These are phyloP conservation scores for Aspergillus chevalieri DNA, from an alignment of 2,329 filamentous ascomycete species.

Conservation along the genomic window DNA sequence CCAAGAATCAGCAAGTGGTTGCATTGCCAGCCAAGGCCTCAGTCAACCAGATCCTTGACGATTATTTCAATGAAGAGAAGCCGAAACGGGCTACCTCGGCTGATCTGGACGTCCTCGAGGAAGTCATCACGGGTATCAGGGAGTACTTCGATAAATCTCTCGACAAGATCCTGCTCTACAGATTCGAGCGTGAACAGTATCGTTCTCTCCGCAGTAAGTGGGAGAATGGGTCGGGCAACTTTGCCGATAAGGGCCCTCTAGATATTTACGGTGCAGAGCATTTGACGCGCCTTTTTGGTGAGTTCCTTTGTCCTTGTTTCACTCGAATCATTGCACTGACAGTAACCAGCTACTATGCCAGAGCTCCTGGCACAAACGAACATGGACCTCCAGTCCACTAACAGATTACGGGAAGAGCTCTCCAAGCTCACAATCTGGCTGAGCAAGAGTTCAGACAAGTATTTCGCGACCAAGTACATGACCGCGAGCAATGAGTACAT, in stretches of 20 bases:
- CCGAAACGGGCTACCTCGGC: slow-evolving; percentile 58
- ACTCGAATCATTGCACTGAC: neutral
- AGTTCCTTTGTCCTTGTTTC: slow-evolving; percentile 21
- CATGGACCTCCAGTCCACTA: slow-evolving; percentile 89
- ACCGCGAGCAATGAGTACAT: slow-evolving; percentile 35
- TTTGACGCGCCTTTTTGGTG: slow-evolving; percentile 81
- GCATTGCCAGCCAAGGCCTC: slow-evolving; percentile 72
- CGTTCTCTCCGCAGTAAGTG: slow-evolving; percentile 68
- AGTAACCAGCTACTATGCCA: slow-evolving; percentile 69
- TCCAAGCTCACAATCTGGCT: slow-evolving; percentile 82
- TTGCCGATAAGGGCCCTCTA: slow-evolving; percentile 63
- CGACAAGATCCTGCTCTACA: slow-evolving; percentile 84
- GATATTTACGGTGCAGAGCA: slow-evolving; percentile 94
- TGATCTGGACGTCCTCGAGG: slow-evolving; percentile 79
- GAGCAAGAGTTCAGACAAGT: slow-evolving; percentile 65
- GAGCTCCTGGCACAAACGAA: slow-evolving; percentile 96
- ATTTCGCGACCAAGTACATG: slow-evolving; percentile 55
- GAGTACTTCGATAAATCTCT: slow-evolving; percentile 93
- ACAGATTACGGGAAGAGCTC: slow-evolving; percentile 81
- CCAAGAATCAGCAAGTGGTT: slow-evolving; percentile 87
- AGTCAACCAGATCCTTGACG: slow-evolving; percentile 69
- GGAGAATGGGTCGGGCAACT: slow-evolving; percentile 55
- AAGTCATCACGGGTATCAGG: slow-evolving; percentile 76
- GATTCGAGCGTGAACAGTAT: slow-evolving; percentile 87
- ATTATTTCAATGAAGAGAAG: slow-evolving; percentile 68